Conservation (phyloP, 345 rosid genomes). For the Lagerstroemia speciosa region DNA sequence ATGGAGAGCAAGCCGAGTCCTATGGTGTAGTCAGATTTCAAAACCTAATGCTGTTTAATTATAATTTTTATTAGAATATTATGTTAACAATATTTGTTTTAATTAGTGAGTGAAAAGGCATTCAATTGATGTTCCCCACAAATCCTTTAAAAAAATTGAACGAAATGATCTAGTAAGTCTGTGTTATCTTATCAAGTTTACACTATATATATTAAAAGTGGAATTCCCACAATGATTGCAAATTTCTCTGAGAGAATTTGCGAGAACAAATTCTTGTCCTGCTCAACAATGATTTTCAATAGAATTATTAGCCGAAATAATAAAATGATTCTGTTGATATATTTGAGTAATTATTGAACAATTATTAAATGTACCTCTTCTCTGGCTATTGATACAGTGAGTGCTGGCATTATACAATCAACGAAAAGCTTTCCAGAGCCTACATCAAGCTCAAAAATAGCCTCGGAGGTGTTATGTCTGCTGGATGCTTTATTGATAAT, state of each 20-base stretch:
- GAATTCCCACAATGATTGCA: too few relatives aligned
- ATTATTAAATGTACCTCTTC: background rate
- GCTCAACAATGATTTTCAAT: too few relatives aligned
- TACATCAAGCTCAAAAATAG: slow-evolving; percentile 27
- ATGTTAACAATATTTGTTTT: background rate
- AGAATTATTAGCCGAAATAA: too few relatives aligned
- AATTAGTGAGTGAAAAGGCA: background rate
- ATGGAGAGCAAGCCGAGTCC: background rate
- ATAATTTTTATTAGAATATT: background rate
- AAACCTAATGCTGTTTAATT: background rate
- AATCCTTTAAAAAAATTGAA: background rate
- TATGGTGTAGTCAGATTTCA: background rate
- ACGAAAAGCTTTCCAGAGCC: slow-evolving; percentile 24
- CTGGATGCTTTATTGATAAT: slow-evolving; percentile 52
- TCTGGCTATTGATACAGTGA: slow-evolving; percentile 32
- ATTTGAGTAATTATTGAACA: too few relatives aligned
- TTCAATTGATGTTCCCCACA: background rate
- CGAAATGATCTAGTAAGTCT: background rate
- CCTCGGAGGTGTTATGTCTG: slow-evolving; percentile 43
- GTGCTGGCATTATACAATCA: slow-evolving; percentile 21
- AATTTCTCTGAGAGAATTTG: too few relatives aligned
- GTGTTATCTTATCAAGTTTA: background rate
- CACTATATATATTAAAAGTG: background rate
- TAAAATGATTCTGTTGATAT: too few relatives aligned
- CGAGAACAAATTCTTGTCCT: too few relatives aligned